These are phyloP conservation scores for Carex scoparia DNA, from an alignment of 176 grass and related monocot genomes.

Conservation along the genomic window DNA sequence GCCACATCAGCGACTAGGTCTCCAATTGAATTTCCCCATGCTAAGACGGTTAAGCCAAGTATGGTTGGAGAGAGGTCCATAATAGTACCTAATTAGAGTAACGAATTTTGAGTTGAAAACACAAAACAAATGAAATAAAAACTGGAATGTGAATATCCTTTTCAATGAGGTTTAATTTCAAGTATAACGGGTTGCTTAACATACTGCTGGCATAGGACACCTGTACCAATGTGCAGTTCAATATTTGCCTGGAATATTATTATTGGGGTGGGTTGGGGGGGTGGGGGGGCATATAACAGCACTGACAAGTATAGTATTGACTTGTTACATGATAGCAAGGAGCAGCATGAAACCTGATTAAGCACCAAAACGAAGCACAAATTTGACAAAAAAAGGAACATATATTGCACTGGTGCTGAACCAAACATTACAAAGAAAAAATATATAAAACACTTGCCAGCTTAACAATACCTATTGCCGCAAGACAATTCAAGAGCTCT, in stretches of 20 bases:
- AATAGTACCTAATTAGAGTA: constrained; percentile 55
- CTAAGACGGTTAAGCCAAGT: constrained; percentile 86
- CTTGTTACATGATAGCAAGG: background rate
- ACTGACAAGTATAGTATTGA: background rate
- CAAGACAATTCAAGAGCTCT: constrained; percentile 88
- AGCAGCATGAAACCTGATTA: background rate
- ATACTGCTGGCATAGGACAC: background rate
- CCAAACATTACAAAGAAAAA: background rate
- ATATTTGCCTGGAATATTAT: background rate
- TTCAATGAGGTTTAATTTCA: background rate
- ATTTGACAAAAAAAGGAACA: background rate
- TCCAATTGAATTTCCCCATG: constrained; percentile 90
- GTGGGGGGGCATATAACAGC: background rate
- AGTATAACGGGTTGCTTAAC: background rate
- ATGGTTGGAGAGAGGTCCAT: constrained; percentile 76
- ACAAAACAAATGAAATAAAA: background rate
- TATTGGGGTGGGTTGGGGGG: too few relatives aligned
- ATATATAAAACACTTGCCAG: too few relatives aligned
- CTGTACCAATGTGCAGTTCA: background rate
- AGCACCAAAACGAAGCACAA: background rate
- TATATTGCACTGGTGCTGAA: background rate
- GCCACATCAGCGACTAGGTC: constrained; percentile 82
- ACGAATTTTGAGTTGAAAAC: constrained; percentile 29
- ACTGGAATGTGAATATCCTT: background rate
- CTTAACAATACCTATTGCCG: constrained; percentile 44